Base-by-base conservation (phyloP, 192 early-diverging fungal genomes). In the Rhizophagus sp. region DNA sequence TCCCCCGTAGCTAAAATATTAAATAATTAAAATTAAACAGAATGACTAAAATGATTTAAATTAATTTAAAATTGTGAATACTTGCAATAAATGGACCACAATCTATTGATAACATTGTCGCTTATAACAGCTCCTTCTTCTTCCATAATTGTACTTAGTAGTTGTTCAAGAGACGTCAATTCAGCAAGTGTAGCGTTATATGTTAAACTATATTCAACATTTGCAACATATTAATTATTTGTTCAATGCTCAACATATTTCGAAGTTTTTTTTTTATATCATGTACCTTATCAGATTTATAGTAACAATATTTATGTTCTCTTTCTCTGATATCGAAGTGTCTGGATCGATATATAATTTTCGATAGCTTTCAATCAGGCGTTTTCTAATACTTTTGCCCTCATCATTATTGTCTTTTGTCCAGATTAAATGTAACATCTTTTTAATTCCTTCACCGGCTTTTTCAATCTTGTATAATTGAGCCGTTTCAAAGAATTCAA, bases 371-470 rank as follows among this genome's bases (percentile, higher is more conserved):
- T 92, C 90, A 22, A 98, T 82, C 47, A 98, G 84, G 74, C 95
- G 90, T 49, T 90, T 86, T 11, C 91, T 91, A 19, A 94, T 88
- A 44, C 93, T 89, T 34, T 92, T 93, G 1, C 89, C 90, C 76
- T 94, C 92, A 82, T 94, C 93, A 62, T 85, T 87, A 41, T 87
- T 91, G 33, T 91, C 88, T 61, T 91, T 90, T 76, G 88, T 91
- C 93, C 93, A 99, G 25, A 99, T 93, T 64, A 99, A 93, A 83
- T 99, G 97, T 13, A 97, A 89, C 97, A 99, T 99, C 79, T 90
- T 92, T 61, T 92, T 89, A 70, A 98, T 92, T 47, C 97, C 98
- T 33, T 92, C 93, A 52, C 82, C 85, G 34, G 97, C 93, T 7
- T 86, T 88, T 64, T 96, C 96, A 81, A 99, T 89, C 78, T 94